phyloP scores from a whole-genome alignment of 176 grass and related monocot genomes.

The Panicum miliaceum region DNA sequence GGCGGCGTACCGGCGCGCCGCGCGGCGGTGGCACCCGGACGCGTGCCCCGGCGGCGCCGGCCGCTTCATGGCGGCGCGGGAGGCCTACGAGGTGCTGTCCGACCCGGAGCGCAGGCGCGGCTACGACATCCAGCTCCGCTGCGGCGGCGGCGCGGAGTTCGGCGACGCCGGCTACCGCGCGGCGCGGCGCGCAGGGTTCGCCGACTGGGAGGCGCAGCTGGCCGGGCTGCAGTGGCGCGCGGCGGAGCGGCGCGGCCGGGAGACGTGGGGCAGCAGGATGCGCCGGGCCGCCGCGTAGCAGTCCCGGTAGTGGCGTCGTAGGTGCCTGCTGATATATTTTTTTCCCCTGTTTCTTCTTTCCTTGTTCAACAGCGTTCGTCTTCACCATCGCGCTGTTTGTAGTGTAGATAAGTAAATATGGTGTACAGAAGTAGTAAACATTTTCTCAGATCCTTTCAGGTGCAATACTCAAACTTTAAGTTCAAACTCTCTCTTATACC shows the following conservation, averaged over 20 bases:
- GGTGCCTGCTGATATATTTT: not conserved
- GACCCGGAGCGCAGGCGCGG: constrained; percentile 61
- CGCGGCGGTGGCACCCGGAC: constrained; percentile 85
- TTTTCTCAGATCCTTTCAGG: not conserved
- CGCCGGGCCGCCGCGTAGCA: constrained; percentile 39
- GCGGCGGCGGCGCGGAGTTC: constrained; percentile 16
- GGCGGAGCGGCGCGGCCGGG: constrained; percentile 26
- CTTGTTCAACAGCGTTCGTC: not conserved
- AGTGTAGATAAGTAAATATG: too few relatives aligned
- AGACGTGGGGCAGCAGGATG: constrained; percentile 67
- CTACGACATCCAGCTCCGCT: constrained; percentile 74
- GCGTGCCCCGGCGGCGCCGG: constrained; percentile 58
- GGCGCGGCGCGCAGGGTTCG: constrained; percentile 24
- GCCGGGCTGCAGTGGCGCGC: constrained; percentile 54
- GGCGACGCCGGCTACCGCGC: constrained; percentile 8
- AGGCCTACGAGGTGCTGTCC: constrained; percentile 90
- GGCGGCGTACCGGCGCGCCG: constrained; percentile 68
- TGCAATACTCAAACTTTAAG: not conserved
- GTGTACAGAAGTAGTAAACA: not conserved
- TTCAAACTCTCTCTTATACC: not conserved
- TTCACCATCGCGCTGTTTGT: not conserved
- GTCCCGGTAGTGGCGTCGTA: not conserved
- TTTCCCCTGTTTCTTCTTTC: not conserved
- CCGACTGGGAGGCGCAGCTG: constrained; percentile 64
- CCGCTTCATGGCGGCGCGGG: constrained; percentile 68